Evolutionary conservation across 192 early-diverging fungal species (phyloP), one percentile per base, ranked within the genome.

Genomic region (Umbelopsis vinacea): DNA sequence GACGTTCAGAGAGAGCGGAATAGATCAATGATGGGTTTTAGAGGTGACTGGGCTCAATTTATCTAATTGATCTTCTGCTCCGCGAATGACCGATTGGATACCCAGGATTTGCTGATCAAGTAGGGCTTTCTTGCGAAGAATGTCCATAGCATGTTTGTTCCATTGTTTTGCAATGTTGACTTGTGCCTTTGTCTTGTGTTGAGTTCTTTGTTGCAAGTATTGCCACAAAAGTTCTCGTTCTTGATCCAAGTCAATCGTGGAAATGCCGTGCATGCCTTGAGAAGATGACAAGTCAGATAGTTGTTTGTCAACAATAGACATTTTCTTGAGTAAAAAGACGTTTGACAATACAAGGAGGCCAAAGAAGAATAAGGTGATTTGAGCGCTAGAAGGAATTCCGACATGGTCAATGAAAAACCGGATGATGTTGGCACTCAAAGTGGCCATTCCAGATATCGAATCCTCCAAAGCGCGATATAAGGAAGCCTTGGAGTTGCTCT

Each of bases 81-180:
- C 26, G 35, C 57, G 57, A 63, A 63, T 63, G 7, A 63, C 33
- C 1, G 57, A 26, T 35, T 63, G 57, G 4, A 63, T 63, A 29
- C 57, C 57, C 57, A 63, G 29, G 35, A 63, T 29, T 35, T 63
- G 57, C 37, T 63, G 57, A 33, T 63, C 57, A 10, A 63, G 33
- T 17, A 63, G 12, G 14, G 29, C 33, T 63, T 63, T 63, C 4
- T 37, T 26, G 2, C 33, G 57, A 38, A 63, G 57, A 37, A 33
- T 19, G 12, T 63, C 29, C 33, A 37, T 29, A 17, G 57, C 35
- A 8, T 37, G 57, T 11, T 29, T 11, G 33, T 63, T 63, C 57
- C 57, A 63, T 19, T 37, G 11, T 19, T 63, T 63, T 29, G 26
- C 57, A 29, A 37, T 11, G 19, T 35, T 17, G 7, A 17, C 17